Evolutionary conservation across 73 alveolate species (phyloP), one percentile per base, ranked within the genome.

Genomic region (Blepharisma japonicum): DNA sequence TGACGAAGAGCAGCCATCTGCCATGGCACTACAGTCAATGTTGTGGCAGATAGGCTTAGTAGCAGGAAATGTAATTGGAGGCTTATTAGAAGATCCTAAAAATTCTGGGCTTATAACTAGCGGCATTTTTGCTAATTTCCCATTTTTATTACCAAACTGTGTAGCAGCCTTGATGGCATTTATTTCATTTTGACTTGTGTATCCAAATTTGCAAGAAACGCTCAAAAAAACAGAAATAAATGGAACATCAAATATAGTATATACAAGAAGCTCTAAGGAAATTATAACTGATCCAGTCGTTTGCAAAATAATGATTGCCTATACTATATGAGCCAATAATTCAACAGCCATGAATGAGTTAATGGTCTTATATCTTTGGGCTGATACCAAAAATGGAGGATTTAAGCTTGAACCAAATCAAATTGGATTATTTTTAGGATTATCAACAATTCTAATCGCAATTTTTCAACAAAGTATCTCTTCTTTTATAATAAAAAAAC

Each of bases 21-120:
- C 74, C 11, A 61, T 61, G 74, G 23, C 47, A 8, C 5, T n/a
- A 3, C 23, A 20, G 2, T 8, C 23, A 3, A 61, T 61, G 47
- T 2, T 61, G 5, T n/a, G 74, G 11, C 14, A 39, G n/a, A 8
- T 61, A 14, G 74, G 74, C 0, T 2, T 14, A 2, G 23, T 61
- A 1, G 14, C 74, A 14, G 74, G 74, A 61, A 61, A 61, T 61
- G 47, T 25, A 18, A 25, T 61, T n/a, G 74, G 74, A 20, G 74
- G 74, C 38, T 61, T 61, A 14, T 61, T 61, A 14, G 74, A 14
- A 5, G 38, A 61, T 4, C 38, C 74, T 2, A 61, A 61, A 61
- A 25, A 14, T 8, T 61, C 74, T 8, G 23, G 74, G 14, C 14
- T 61, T 20, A 32, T 32, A 32, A 32, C 42, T 32, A 1, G 42